Conservation (phyloP, 2,329 filamentous ascomycete species). For the Venturia effusa region DNA sequence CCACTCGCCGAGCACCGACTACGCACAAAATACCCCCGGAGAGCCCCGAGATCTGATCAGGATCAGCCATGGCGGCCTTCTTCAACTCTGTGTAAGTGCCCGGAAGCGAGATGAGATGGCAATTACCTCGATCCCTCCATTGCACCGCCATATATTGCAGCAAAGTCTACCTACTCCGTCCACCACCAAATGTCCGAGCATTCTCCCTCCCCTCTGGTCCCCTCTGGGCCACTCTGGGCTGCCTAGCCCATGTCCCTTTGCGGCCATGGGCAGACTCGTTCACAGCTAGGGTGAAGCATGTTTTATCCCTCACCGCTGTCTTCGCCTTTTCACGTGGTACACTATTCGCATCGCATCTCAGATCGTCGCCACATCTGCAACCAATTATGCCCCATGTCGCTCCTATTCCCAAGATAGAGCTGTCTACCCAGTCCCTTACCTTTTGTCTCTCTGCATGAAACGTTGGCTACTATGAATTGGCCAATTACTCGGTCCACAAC, state of each 20-base stretch:
- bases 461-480: not conserved
- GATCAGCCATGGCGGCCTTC: conserved; percentile 21
- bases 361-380: not conserved
- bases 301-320: not conserved
- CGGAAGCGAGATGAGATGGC: conserved; percentile 10
- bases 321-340: not conserved
- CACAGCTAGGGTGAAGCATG: not conserved
- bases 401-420: not conserved
- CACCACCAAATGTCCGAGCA: not conserved
- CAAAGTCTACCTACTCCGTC: not conserved
- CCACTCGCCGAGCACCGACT: not conserved
- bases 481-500: not conserved
- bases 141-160: not conserved
- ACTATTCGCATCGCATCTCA: not conserved
- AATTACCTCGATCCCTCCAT: conserved; percentile 9
- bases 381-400: conserved; percentile 2
- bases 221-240: not conserved
- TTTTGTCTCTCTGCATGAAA: conserved; percentile 5
- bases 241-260: not conserved
- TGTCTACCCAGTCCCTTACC: not conserved
- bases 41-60: not conserved
- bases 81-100: conserved; percentile 27
- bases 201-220: not conserved
- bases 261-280: not conserved
- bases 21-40: not conserved